These are phyloP conservation scores for Cercospora sp. DNA, from an alignment of 2,329 filamentous ascomycete genomes.

Conservation along the genomic window DNA sequence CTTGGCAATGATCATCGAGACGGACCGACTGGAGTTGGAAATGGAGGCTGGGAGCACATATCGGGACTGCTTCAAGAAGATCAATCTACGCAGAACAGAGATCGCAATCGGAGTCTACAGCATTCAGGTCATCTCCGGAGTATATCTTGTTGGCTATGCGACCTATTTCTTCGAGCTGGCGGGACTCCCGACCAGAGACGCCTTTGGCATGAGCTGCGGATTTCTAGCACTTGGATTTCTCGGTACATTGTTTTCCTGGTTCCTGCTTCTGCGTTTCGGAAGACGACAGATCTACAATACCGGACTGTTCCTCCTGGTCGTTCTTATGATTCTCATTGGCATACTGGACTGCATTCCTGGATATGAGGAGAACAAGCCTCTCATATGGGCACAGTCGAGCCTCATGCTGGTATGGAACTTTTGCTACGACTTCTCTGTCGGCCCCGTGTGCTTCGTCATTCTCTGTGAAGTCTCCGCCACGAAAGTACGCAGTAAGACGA, in stretches of 20 bases:
- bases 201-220: conserved; percentile 46
- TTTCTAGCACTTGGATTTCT: conserved; percentile 47
- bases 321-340: conserved; percentile 44
- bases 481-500: conserved; percentile 43
- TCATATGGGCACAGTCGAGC: conserved; percentile 46
- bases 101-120: conserved; percentile 49
- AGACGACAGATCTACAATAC: conserved; percentile 45
- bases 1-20: conserved; percentile 45
- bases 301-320: conserved; percentile 40
- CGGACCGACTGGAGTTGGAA: conserved; percentile 42
- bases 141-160: conserved; percentile 47
- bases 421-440: conserved; percentile 42
- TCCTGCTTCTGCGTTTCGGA: conserved; percentile 42
- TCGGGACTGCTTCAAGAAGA: conserved; percentile 46
- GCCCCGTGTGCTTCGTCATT: conserved; percentile 44
- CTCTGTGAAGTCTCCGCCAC: conserved; percentile 43
- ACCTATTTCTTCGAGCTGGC: conserved; percentile 54
- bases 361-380: conserved; percentile 30
- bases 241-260: conserved; percentile 47
- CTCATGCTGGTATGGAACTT: conserved; percentile 43
- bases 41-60: conserved; percentile 43
- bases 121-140: conserved; percentile 48
- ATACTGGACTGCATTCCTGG: conserved; percentile 43
- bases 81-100: conserved; percentile 47
- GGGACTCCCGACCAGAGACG: conserved; percentile 42